Percentiles rank a stretch among this genome's conserved stretches.
These are phyloP conservation scores for Xylariaceae sp. DNA, from an alignment of 2,329 filamentous ascomycete genomes.

Conservation along the genomic window DNA sequence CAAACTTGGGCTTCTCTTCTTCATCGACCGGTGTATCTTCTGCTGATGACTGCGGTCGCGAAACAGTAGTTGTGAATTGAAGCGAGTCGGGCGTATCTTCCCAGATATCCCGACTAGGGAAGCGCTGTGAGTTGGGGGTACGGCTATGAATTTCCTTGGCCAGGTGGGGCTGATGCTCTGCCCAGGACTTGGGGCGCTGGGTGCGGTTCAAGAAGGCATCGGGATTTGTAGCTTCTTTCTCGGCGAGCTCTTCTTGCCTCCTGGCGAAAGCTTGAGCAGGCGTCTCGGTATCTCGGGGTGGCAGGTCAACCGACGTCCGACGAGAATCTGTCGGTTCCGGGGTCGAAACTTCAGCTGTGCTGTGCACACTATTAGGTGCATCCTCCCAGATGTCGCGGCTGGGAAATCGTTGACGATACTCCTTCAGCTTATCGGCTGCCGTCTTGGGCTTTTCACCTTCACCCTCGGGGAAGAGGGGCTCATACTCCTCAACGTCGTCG, in stretches of 20 bases:
- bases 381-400: slow-evolving; percentile 98
- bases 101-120: slow-evolving; percentile 92
- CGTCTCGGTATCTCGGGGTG: slow-evolving; percentile 45
- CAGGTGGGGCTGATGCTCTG: slow-evolving; percentile 46
- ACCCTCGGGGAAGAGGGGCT: slow-evolving; percentile 87
- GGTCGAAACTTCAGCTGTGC: slow-evolving; percentile 76
- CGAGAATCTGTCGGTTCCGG: slow-evolving; percentile 58
- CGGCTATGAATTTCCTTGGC: slow-evolving; percentile 44
- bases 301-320: slow-evolving; percentile 33
- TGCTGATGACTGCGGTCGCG: slow-evolving; percentile 43
- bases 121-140: slow-evolving; percentile 62
- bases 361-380: slow-evolving; percentile 77
- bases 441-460: slow-evolving; percentile 39
- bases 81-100: slow-evolving; percentile 87
- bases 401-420: slow-evolving; percentile 70
- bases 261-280: slow-evolving; percentile 63
- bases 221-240: slow-evolving; percentile 45
- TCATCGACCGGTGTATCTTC: slow-evolving; percentile 39
- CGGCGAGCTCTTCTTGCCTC: slow-evolving; percentile 61
- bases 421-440: slow-evolving; percentile 44
- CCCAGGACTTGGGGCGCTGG: slow-evolving; percentile 46
- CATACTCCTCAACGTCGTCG: slow-evolving; percentile 89
- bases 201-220: slow-evolving; percentile 52
- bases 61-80: slow-evolving; percentile 72
- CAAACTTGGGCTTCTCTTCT: slow-evolving; percentile 33